phyloP scores from a whole-genome alignment of 1,139 yeast genomes.

The Diutina sp. region DNA sequence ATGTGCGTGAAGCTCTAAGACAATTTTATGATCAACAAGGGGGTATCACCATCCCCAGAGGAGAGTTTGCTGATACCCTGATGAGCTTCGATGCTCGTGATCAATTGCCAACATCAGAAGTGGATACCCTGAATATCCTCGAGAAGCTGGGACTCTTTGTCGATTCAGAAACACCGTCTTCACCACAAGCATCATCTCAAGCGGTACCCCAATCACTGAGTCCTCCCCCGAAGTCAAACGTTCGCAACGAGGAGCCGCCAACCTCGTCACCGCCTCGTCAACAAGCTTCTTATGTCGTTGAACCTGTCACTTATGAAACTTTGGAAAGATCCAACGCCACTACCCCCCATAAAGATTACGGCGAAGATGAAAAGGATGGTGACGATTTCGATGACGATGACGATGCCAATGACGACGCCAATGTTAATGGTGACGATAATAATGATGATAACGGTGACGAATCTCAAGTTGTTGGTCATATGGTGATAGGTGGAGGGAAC shows the following conservation, averaged over 20 bases:
- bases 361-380: background rate
- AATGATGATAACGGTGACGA: background rate
- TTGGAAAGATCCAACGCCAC: background rate
- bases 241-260: background rate
- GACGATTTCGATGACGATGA: background rate
- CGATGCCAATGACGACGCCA: background rate
- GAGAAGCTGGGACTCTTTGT: background rate
- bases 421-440: background rate
- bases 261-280: background rate
- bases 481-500: too few relatives aligned
- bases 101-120: background rate
- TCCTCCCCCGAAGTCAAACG: background rate
- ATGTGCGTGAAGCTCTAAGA: conserved; percentile 27
- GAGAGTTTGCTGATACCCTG: background rate
- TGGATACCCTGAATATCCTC: background rate
- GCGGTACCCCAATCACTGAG: background rate
- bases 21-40: conserved; percentile 21
- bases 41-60: background rate
- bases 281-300: background rate
- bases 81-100: background rate
- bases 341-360: background rate
- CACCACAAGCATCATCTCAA: background rate
- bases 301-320: background rate
- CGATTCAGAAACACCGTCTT: background rate
- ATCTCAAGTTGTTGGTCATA: background rate